Evolutionary conservation across 306 rosid genomes (phyloP), one percentile per base, ranked within the genome.

Genomic region (Cercis canadensis): DNA sequence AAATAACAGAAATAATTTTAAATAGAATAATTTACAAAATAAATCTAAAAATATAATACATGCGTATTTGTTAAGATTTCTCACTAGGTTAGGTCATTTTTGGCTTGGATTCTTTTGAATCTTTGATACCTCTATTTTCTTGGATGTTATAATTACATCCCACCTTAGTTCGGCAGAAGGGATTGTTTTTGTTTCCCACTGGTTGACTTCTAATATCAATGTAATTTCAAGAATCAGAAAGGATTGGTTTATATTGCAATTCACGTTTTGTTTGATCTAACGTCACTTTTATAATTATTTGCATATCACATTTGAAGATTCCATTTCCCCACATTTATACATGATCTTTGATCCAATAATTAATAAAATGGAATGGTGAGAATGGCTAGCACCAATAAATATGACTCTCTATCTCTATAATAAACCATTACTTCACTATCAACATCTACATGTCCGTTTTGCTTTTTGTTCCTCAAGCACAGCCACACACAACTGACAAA

Each of bases 381-480:
- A 69, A 55, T n/a, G n/a, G n/a, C n/a, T n/a, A n/a, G n/a, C n/a
- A n/a, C n/a, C n/a, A n/a, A n/a, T n/a, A n/a, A n/a, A n/a, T n/a
- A n/a, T n/a, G n/a, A n/a, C n/a, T n/a, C n/a, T n/a, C n/a, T n/a
- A n/a, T n/a, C n/a, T n/a, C n/a, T n/a, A 46, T 57, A 32, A 58
- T 34, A 57, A 34, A 58, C 33, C 14, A 57, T 46, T 71, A 1
- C 52, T 71, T 60, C 76, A 71, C 3, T 15, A 14, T 71, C 76
- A 72, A 24, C 52, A 19, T 47, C 69, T 37, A 49, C 39, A 47
- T 51, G 34, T 61, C 47, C 12, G 5, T 33, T 11, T 33, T 50
- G 40, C 46, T 9, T 44, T 11, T 13, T 9, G 13, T 44, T 11
- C 15, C 5, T 24, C 29, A 24, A 24, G 29, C 29, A n/a, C n/a